A percentile compares a stretch with the other conserved stretches of the same genome.
Conservation (phyloP, 352 stramenopile species). For the Thalassiosira exigua region DNA sequence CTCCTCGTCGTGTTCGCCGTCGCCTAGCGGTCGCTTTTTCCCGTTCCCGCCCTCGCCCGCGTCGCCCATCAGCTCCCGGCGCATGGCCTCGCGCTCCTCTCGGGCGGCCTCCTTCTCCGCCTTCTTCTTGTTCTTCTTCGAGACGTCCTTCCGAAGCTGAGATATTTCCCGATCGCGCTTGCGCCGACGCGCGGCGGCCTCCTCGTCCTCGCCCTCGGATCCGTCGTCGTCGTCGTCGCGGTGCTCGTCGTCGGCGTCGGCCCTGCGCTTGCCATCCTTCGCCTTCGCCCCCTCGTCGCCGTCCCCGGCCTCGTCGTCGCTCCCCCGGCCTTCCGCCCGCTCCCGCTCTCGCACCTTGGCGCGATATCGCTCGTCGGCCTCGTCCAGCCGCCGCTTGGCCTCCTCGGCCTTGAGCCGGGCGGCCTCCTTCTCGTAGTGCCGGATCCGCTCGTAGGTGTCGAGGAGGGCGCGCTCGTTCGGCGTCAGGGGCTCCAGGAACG, state of each 20-base stretch:
- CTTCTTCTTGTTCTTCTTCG: constrained; percentile 31
- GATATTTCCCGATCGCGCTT: constrained; percentile 36
- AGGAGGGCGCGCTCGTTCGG: constrained; percentile 71
- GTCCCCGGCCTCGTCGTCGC: not conserved
- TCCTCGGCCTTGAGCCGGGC: constrained; percentile 70
- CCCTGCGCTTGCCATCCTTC: not conserved
- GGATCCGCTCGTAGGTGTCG: constrained; percentile 74
- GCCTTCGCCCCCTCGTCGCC: constrained; percentile 30
- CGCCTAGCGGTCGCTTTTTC: constrained; percentile 23
- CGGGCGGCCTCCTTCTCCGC: constrained; percentile 24
- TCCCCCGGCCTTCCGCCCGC: constrained; percentile 1
- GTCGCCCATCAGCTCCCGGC: constrained; percentile 54
- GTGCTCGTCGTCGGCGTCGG: constrained; percentile 48
- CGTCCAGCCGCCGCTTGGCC: constrained; percentile 71
- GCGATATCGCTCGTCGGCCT: constrained; percentile 61
- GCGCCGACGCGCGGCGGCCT: constrained; percentile 20
- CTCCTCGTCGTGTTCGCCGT: constrained; percentile 15
- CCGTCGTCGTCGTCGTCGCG: constrained; percentile 44
- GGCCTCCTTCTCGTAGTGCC: constrained; percentile 72
- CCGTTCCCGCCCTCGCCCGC: constrained; percentile 13
- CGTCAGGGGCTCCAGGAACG: constrained; percentile 54
- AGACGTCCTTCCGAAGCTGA: constrained; percentile 39
- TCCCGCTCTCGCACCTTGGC: constrained; percentile 39
- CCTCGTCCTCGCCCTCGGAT: constrained; percentile 36
- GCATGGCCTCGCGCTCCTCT: constrained; percentile 52